phyloP scores from a whole-genome alignment of 2,329 filamentous ascomycete species.

The Dactylellina cionopaga region DNA sequence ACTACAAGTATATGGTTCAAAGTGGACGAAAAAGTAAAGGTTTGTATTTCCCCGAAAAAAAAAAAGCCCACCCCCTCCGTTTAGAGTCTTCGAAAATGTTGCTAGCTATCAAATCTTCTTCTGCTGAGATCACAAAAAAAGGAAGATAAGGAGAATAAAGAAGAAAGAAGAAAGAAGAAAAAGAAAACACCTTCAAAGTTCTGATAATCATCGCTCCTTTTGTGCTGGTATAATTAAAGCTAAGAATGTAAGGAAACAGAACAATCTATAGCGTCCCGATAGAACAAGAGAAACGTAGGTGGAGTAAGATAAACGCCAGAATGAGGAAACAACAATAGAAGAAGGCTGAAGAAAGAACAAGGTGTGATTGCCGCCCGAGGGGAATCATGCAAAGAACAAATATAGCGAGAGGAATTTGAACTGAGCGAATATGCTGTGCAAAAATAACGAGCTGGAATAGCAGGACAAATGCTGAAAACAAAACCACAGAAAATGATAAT shows the following conservation, averaged over 20 bases:
- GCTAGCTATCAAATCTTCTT: conserved; percentile 17
- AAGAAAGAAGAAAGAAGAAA: conserved; percentile 53
- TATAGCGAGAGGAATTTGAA: conserved; percentile 57
- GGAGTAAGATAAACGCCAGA: conserved; percentile 31
- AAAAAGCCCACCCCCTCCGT: conserved; percentile 9
- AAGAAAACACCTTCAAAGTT: conserved; percentile 52
- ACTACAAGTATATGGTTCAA: not conserved
- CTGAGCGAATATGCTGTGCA: conserved; percentile 38
- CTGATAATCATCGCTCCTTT: conserved; percentile 53
- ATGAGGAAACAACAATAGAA: conserved; percentile 15
- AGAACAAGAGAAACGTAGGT: conserved; percentile 43
- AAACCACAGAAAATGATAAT: conserved; percentile 43
- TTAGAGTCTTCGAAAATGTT: not conserved
- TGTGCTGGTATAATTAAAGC: conserved; percentile 51
- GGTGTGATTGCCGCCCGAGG: conserved; percentile 53
- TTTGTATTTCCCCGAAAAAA: conserved; percentile 45
- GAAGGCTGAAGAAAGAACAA: conserved; percentile 27
- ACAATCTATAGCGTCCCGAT: conserved; percentile 51
- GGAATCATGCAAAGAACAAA: conserved; percentile 54
- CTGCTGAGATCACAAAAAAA: conserved; percentile 13
- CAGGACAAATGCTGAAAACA: conserved; percentile 24
- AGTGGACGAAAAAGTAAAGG: conserved; percentile 7
- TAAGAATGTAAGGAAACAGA: conserved; percentile 49
- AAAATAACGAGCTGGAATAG: conserved; percentile 1
- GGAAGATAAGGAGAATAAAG: conserved; percentile 50